phyloP scores from a whole-genome alignment of 2,329 filamentous ascomycete species.

The Trichocomaceae sp. region DNA sequence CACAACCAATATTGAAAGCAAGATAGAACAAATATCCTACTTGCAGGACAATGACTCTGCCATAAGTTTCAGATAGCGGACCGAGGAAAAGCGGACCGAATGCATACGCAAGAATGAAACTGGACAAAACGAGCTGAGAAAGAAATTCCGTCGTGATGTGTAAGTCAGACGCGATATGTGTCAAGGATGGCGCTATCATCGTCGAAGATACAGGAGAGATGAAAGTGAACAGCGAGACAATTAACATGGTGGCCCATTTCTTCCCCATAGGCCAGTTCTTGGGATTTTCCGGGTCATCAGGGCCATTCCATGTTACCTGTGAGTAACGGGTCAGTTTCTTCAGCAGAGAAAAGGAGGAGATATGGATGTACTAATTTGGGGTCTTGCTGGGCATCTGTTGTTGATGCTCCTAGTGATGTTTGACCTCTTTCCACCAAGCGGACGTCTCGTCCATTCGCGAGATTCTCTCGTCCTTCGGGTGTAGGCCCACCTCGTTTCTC shows the following conservation, averaged over 20 bases:
- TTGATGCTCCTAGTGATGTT: too few relatives aligned
- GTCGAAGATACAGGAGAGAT: background rate
- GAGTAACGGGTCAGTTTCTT: too few relatives aligned
- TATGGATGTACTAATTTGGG: too few relatives aligned
- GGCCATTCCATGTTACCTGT: background rate
- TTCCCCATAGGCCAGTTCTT: background rate
- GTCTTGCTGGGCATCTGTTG: too few relatives aligned
- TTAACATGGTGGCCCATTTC: background rate
- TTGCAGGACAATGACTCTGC: background rate
- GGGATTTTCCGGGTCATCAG: background rate
- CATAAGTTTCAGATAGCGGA: slow-evolving; percentile 1
- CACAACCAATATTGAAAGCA: too few relatives aligned
- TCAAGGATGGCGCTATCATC: slow-evolving; percentile 46
- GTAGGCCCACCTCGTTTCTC: too few relatives aligned
- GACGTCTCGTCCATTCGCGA: too few relatives aligned
- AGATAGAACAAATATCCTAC: background rate
- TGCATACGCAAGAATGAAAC: background rate
- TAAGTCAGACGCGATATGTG: background rate
- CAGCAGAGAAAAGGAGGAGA: too few relatives aligned
- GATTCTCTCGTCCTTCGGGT: too few relatives aligned
- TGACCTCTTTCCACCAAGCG: too few relatives aligned
- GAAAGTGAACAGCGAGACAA: background rate
- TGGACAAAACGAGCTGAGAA: background rate
- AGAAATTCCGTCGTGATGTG: too few relatives aligned
- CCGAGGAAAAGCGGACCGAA: slow-evolving; percentile 3